Evolutionary conservation across 2,329 filamentous ascomycete genomes (phyloP).

Genomic region (Venturia effusa): DNA sequence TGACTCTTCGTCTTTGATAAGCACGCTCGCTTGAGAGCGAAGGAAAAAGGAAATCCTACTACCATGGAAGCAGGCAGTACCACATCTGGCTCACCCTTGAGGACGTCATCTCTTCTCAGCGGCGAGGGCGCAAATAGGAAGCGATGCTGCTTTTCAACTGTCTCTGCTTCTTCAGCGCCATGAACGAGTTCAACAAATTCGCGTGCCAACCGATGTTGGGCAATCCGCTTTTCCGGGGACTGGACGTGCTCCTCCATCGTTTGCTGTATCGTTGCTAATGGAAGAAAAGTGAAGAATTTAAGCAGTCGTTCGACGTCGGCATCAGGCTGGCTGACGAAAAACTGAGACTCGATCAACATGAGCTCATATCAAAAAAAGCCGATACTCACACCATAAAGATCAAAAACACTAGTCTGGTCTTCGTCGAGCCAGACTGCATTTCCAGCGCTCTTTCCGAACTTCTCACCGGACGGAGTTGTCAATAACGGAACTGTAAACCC

Average conservation of each 20-base stretch:
- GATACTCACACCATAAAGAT: slow-evolving; percentile 59
- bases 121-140: slow-evolving; percentile 29
- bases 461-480: slow-evolving; percentile 73
- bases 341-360: slow-evolving; percentile 37
- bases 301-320: slow-evolving; percentile 70
- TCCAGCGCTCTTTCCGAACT: slow-evolving; percentile 90
- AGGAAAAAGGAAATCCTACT: slow-evolving; percentile 17
- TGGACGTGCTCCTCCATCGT: slow-evolving; percentile 57
- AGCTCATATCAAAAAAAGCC: background rate
- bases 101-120: background rate
- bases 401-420: slow-evolving; percentile 69
- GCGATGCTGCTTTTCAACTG: slow-evolving; percentile 48
- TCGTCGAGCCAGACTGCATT: slow-evolving; percentile 90
- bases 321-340: slow-evolving; percentile 76
- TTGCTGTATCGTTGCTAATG: slow-evolving; percentile 53
- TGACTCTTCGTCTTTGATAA: slow-evolving; percentile 21
- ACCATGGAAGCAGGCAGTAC: slow-evolving; percentile 18
- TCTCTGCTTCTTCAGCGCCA: slow-evolving; percentile 51
- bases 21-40: slow-evolving; percentile 22
- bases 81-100: background rate
- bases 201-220: slow-evolving; percentile 72
- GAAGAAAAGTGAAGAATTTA: slow-evolving; percentile 83
- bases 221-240: slow-evolving; percentile 60
- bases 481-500: slow-evolving; percentile 88
- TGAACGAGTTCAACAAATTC: slow-evolving; percentile 78